These are phyloP conservation scores for Aspergillus fumigatiaffinis DNA, from an alignment of 2,329 filamentous ascomycete species.

Conservation along the genomic window DNA sequence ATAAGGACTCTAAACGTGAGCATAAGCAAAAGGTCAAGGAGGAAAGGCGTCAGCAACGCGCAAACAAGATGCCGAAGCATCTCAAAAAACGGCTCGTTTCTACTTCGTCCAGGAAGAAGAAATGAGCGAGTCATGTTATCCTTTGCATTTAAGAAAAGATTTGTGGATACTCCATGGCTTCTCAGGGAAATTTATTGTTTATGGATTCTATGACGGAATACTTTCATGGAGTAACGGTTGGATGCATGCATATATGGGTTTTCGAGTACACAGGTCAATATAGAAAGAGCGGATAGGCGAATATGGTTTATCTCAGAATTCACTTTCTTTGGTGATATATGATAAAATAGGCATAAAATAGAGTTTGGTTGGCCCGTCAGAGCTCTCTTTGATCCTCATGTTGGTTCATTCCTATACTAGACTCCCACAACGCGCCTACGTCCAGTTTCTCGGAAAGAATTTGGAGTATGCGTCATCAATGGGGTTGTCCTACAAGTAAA, in stretches of 20 bases:
- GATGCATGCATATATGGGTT: constrained; percentile 6
- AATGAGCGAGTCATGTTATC: constrained; percentile 17
- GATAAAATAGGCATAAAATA: neutral
- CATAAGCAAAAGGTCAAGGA: constrained; percentile 94
- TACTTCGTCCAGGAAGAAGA: constrained; percentile 32
- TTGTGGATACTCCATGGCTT: neutral
- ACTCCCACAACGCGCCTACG: constrained; percentile 24
- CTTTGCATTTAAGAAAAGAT: neutral
- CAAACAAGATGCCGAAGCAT: constrained; percentile 95
- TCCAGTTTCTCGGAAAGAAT: constrained; percentile 7
- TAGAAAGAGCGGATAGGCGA: constrained; percentile 10
- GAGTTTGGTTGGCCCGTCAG: constrained; percentile 28
- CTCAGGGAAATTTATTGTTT: constrained; percentile 2
- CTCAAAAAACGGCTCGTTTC: constrained; percentile 66
- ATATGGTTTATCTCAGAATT: neutral
- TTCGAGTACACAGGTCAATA: constrained; percentile 21
- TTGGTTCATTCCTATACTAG: constrained; percentile 9
- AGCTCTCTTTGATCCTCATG: constrained; percentile 42
- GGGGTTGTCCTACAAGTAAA: constrained; percentile 1
- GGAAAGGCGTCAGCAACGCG: constrained; percentile 87
- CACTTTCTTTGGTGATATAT: neutral
- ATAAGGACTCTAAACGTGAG: constrained; percentile 83
- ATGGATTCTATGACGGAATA: neutral
- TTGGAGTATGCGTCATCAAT: constrained; percentile 30
- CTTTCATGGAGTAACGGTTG: neutral